Evolutionary conservation across 306 rosid species (phyloP), one percentile per base, ranked within the genome.

Genomic region (Nissolia schottii): DNA sequence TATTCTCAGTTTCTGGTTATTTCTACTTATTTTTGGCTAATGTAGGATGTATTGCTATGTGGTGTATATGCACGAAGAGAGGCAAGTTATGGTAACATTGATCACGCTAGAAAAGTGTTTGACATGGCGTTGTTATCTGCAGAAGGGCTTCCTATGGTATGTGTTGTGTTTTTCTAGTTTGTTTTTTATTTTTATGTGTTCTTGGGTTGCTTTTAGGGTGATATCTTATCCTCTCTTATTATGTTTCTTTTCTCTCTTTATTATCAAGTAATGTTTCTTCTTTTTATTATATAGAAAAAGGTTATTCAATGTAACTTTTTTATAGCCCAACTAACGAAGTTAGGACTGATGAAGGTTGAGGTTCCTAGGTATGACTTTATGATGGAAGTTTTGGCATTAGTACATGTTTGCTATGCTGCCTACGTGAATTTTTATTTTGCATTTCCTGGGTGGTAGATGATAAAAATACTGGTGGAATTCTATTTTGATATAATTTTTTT

Each of bases 21-120:
- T 57, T 75, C 4, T 40, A n/a, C 32, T 57, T 31, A 45, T 49
- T 65, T 16, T 50, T 67, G 27, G 45, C 74, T 53, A 34, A 35
- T 81, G 34, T 83, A 93, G 98, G 98, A 93, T 77, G 77, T 89
- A 71, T 80, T 94, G 77, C 77, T 94, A 61, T 94, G 98, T 77
- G 98, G 98, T 60, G 85, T 94, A 62, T 94, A 91, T 82, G 98
- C 98, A 70, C 80, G 71, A 27, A 87, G 98, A 77, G 98, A 94
- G 84, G 98, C 98, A 71, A 70, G 64, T 57, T 83, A 89, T 56
- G 96, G 96, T 58, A 91, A 93, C 73, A 72, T 89, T 53, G 96
- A 86, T 78, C 89, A 85, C 64, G 96, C 98, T 66, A 91, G 98
- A 66, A 91, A 84, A 83, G 88, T 93, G 62, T 91, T 93, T 87